These are phyloP conservation scores for Hygrophoropsis aurantiaca DNA, from an alignment of 768 basidiomycete species.

Conservation along the genomic window DNA sequence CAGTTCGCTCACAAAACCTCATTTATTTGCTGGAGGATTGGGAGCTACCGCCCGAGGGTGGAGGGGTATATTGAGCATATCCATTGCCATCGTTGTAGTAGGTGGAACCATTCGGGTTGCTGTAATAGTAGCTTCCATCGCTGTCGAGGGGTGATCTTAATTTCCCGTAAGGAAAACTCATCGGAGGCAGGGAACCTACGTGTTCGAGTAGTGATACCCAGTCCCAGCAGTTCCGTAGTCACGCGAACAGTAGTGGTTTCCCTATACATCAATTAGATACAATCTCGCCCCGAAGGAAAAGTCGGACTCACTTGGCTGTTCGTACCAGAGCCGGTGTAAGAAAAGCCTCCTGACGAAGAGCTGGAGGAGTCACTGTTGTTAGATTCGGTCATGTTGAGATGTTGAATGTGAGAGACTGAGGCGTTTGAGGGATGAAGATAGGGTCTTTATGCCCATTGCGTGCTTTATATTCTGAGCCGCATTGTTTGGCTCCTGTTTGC, in stretches of 20 bases:
- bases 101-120: constrained; percentile 57
- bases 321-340: constrained; percentile 47
- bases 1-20: too few species aligned
- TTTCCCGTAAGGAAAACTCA: neutral
- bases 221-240: constrained; percentile 40
- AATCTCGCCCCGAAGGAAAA: neutral
- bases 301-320: constrained; percentile 47
- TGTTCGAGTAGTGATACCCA: constrained; percentile 65
- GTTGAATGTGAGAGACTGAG: too few species aligned
- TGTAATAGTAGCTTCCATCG: constrained; percentile 63
- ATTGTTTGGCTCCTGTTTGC: too few species aligned
- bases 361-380: too few species aligned
- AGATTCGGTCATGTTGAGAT: too few species aligned
- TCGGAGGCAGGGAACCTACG: constrained; percentile 32
- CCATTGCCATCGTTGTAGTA: constrained; percentile 58
- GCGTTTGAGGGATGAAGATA: too few species aligned
- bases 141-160: constrained; percentile 18
- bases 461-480: too few species aligned
- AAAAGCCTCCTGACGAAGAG: constrained; percentile 22
- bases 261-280: constrained; percentile 32
- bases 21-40: too few species aligned
- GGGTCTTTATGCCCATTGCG: too few species aligned
- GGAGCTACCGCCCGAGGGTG: constrained; percentile 11
- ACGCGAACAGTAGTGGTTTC: constrained; percentile 62
- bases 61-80: constrained; percentile 49